These are phyloP conservation scores for Arthrocladium fulminans DNA, from an alignment of 2,329 filamentous ascomycete species.

Conservation along the genomic window DNA sequence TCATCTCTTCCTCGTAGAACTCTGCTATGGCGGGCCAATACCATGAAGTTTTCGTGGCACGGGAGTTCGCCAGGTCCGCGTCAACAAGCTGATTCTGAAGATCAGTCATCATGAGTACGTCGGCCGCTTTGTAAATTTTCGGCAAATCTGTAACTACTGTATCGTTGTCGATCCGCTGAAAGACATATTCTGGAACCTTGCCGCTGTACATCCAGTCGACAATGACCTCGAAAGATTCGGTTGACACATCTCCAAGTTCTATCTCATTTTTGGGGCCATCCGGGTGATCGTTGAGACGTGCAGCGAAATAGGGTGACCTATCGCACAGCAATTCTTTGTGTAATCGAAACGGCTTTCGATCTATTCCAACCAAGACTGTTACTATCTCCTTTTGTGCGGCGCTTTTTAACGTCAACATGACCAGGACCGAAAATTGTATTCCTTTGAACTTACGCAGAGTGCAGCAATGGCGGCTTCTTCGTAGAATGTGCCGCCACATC, in stretches of 20 bases:
- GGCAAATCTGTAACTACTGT: neutral
- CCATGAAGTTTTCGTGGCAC: neutral
- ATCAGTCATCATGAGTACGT: neutral
- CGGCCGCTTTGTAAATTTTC: conserved; percentile 1
- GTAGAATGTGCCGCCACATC: neutral
- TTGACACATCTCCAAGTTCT: conserved; percentile 42
- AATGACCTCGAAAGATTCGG: conserved; percentile 44
- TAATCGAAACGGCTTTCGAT: conserved; percentile 21
- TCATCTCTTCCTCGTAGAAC: neutral
- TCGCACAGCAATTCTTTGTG: conserved; percentile 31
- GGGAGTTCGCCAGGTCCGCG: neutral
- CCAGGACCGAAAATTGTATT: neutral
- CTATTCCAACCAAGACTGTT: conserved; percentile 42
- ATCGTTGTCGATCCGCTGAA: no score
- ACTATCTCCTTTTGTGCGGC: conserved; percentile 25
- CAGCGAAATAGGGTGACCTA: conserved; percentile 43
- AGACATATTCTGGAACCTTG: conserved; percentile 9
- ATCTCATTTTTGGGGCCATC: conserved; percentile 40
- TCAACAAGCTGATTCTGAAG: conserved; percentile 4
- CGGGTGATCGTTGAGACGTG: conserved; percentile 37
- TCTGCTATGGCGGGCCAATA: neutral
- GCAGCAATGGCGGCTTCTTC: neutral
- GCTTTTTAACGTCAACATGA: neutral
- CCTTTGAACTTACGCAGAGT: neutral
- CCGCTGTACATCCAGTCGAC: conserved; percentile 28